Percentiles rank a stretch among this genome's conserved stretches.
Evolutionary conservation across 352 stramenopile genomes (phyloP).

Genomic region (Phytophthora quininea): DNA sequence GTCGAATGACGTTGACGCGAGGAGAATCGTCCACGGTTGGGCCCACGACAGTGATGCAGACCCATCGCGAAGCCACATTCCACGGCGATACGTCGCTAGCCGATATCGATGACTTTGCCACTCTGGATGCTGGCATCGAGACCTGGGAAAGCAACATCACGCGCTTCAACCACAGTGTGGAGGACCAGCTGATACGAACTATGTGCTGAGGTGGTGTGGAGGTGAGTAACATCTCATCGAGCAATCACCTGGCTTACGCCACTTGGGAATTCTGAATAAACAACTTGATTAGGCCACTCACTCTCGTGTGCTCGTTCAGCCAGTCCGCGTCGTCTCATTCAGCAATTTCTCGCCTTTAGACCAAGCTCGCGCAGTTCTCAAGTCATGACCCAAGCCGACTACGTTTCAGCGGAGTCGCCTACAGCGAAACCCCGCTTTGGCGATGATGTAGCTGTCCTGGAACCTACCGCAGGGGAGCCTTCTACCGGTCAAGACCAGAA

Average conservation of each 20-base stretch:
- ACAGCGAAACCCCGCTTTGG: not conserved
- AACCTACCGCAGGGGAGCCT: not conserved
- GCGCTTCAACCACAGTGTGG: constrained; percentile 16
- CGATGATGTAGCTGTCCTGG: not conserved
- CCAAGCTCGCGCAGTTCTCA: not conserved
- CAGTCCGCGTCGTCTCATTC: not conserved
- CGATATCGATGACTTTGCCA: not conserved
- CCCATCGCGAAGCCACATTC: constrained; percentile 19
- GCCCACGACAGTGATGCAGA: constrained; percentile 26
- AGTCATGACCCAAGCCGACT: not conserved
- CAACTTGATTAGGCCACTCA: not conserved
- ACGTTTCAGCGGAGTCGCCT: not conserved
- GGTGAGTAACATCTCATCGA: not conserved
- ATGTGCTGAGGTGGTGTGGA: not conserved
- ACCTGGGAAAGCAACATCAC: constrained; percentile 20
- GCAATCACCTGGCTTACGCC: not conserved
- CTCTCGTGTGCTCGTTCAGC: not conserved
- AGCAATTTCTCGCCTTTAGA: not conserved
- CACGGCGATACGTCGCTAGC: not conserved
- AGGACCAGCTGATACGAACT: constrained; percentile 24
- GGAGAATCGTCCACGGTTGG: constrained; percentile 16
- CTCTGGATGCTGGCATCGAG: constrained; percentile 11
- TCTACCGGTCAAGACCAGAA: not conserved
- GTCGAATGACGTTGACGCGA: constrained; percentile 22
- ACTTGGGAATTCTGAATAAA: not conserved